These are phyloP conservation scores for Rubia balearica DNA, from an alignment of 305 asterid genomes.

Conservation along the genomic window DNA sequence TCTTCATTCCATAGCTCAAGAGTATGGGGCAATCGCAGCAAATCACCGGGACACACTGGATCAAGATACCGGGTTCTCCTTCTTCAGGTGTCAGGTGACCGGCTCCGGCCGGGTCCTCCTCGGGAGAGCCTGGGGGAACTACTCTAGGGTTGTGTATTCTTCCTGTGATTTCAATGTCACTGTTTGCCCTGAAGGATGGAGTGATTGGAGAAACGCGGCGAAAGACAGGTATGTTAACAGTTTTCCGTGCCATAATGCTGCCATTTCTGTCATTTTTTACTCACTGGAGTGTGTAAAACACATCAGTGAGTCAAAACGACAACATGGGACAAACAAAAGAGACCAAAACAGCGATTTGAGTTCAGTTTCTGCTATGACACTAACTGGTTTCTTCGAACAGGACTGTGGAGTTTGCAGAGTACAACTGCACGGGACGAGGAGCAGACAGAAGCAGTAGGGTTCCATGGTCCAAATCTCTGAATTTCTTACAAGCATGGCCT, in stretches of 20 bases:
- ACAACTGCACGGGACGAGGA: slow-evolving; percentile 57
- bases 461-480: slow-evolving; percentile 50
- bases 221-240: slow-evolving; percentile 36
- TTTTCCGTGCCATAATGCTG: too few relatives aligned
- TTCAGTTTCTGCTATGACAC: not conserved
- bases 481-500: slow-evolving; percentile 34
- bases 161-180: slow-evolving; percentile 32
- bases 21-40: slow-evolving; percentile 62
- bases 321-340: not conserved
- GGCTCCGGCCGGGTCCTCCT: slow-evolving; percentile 48
- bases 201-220: slow-evolving; percentile 37
- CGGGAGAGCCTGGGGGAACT: slow-evolving; percentile 84
- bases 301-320: not conserved
- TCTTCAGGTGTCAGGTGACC: slow-evolving; percentile 40
- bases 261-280: not conserved
- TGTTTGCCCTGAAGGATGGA: slow-evolving; percentile 62
- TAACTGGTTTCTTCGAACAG: slow-evolving; percentile 24
- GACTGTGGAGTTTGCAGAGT: slow-evolving; percentile 58
- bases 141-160: slow-evolving; percentile 44
- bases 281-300: not conserved
- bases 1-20: slow-evolving; percentile 37
- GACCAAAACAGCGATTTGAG: too few relatives aligned
- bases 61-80: slow-evolving; percentile 69
- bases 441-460: slow-evolving; percentile 46
- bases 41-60: slow-evolving; percentile 38